A percentile compares a stretch with the other conserved stretches of the same genome.
Conservation (phyloP, 768 basidiomycete species). For the Lactarius hengduanensis region DNA sequence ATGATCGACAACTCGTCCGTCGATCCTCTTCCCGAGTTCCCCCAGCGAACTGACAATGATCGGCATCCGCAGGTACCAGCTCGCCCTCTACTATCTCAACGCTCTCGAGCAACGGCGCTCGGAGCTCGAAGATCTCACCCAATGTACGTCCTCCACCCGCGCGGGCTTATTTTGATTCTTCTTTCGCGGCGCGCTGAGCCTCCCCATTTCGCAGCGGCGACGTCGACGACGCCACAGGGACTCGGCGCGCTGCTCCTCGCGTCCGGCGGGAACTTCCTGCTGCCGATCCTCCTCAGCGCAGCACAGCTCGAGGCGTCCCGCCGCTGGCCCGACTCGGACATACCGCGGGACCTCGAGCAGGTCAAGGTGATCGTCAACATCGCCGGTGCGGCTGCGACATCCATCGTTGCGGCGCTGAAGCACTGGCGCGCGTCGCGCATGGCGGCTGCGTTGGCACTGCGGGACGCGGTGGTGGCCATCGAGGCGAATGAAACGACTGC, state of each 20-base stretch:
- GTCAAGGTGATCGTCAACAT: constrained; percentile 26
- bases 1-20: constrained; percentile 22
- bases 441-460: neutral
- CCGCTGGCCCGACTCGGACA: constrained; percentile 23
- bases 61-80: constrained; percentile 15
- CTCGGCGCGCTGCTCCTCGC: constrained; percentile 9
- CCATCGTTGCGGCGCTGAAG: constrained; percentile 19
- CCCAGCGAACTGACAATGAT: neutral
- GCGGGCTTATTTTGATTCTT: neutral
- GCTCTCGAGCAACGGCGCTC: constrained; percentile 20
- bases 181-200: neutral
- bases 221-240: constrained; percentile 14
- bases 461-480: neutral
- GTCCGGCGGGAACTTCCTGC: constrained; percentile 15
- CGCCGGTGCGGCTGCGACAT: constrained; percentile 11
- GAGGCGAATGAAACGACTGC: constrained; percentile 19
- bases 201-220: constrained; percentile 4
- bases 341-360: constrained; percentile 18
- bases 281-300: constrained; percentile 22
- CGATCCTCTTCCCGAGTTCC: neutral
- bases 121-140: neutral
- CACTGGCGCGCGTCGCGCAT: constrained; percentile 10
- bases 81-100: constrained; percentile 21
- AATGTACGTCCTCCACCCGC: constrained; percentile 1
- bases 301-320: constrained; percentile 24